These are phyloP conservation scores for Tremella yokohamensis DNA, from an alignment of 768 basidiomycete genomes.

Conservation along the genomic window DNA sequence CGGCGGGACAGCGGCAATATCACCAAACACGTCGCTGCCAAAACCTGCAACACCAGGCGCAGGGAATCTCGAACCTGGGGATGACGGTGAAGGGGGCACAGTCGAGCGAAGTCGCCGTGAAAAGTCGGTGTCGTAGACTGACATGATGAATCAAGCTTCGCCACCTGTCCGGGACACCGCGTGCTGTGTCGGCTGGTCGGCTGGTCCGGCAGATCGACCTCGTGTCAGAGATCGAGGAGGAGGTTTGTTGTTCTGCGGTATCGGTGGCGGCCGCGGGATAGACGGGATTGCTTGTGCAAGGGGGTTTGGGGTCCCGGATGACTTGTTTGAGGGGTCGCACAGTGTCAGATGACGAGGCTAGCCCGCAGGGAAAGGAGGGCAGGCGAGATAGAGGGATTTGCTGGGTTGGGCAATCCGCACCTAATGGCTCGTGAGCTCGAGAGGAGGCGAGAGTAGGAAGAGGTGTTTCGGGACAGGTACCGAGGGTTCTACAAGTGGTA, in stretches of 20 bases:
- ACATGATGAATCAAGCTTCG: conserved; percentile 1
- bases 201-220: background rate
- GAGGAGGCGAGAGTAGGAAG: too few relatives aligned
- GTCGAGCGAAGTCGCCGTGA: conserved; percentile 3
- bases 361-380: too few relatives aligned
- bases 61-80: background rate
- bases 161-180: background rate
- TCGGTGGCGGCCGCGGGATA: too few relatives aligned
- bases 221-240: conserved; percentile 1
- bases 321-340: too few relatives aligned
- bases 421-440: too few relatives aligned
- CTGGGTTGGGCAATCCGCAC: too few relatives aligned
- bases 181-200: background rate
- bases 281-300: too few relatives aligned
- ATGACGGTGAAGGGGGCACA: conserved; percentile 6
- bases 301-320: too few relatives aligned
- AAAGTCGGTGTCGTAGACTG: conserved; percentile 8
- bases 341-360: too few relatives aligned
- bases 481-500: too few relatives aligned
- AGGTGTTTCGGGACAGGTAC: too few relatives aligned
- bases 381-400: too few relatives aligned
- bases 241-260: background rate
- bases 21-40: conserved; percentile 32
- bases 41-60: background rate
- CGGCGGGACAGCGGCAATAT: conserved; percentile 19